Base-by-base conservation (phyloP, 805 yeast species). In the Lipomyces oligophaga region DNA sequence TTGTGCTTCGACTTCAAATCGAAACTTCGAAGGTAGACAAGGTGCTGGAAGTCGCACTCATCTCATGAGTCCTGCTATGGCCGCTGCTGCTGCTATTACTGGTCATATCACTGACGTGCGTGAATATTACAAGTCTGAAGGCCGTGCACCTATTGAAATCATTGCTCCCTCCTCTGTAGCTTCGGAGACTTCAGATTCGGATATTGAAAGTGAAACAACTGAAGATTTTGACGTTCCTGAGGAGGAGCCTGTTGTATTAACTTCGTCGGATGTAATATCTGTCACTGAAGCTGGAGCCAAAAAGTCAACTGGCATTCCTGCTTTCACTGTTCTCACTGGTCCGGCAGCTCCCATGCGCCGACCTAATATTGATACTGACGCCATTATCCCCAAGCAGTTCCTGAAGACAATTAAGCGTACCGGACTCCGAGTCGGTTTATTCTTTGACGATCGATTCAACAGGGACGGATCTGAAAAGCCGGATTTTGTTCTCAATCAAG, bases 11-110 rank as follows among this genome's bases (percentile, higher is more conserved):
- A 93, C 98, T 16, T 90, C 97, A 19, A 93, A 93, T 77, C 84
- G 98, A 77, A 93, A 93, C 73, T 93, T 93, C 65, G 97, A 90
- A 69, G 98, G 98, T 61, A 89, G 98, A 71, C 98, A 93, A 75
- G 98, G 98, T 72, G 95, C 96, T 42, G 72, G 71, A 51, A 87
- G 96, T 15, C 80, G 98, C 73, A 93, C 98, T 16, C 98, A 93
- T 67, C 77, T 93, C 65, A 87, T 90, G 95, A 86, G 96, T 11
- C 98, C 98, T 32, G 96, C 96, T 19, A 93, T 93, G 98, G 98
- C 98, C 38, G 98, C 98, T 26, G 97, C 97, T 18, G 97, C 98
- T 16, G 96, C 89, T 61, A 81, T 93, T 58, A 77, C 76, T 46
- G 98, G 98, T 58, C 87, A 82, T 63, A 81, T 93, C 61, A 77